Conservation (phyloP, 2,329 filamentous ascomycete species). For the Thelonectria discophora region DNA sequence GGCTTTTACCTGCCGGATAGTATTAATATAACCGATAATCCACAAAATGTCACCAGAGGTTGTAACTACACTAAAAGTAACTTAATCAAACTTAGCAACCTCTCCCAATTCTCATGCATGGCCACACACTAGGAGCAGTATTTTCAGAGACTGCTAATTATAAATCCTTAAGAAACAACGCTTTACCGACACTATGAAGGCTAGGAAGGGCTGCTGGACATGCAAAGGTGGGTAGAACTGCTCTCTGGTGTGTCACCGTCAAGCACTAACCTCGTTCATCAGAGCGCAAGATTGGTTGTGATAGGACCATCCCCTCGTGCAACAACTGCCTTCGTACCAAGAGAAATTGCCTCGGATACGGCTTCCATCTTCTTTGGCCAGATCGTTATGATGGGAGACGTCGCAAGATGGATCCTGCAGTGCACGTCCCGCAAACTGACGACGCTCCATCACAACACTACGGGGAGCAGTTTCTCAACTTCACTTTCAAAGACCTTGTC, state of each 20-base stretch:
- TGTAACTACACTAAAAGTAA: too few relatives aligned
- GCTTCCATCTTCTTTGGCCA: not conserved
- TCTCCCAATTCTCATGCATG: too few relatives aligned
- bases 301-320: not conserved
- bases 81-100: too few relatives aligned
- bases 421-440: not conserved
- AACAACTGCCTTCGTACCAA: constrained; percentile 2
- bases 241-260: not conserved
- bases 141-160: too few relatives aligned
- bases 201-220: not conserved
- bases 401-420: not conserved
- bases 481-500: constrained; percentile 1
- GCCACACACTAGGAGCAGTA: too few relatives aligned
- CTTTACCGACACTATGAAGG: not conserved
- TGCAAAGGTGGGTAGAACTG: not conserved
- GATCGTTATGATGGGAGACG: not conserved
- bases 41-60: too few relatives aligned
- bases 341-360: constrained; percentile 10
- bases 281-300: constrained; percentile 8
- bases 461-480: constrained; percentile 2
- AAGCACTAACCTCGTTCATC: not conserved
- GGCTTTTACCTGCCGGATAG: too few relatives aligned
- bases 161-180: too few relatives aligned
- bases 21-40: too few relatives aligned
- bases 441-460: not conserved